Evolutionary conservation across 805 yeast species (phyloP), one percentile per base, ranked within the genome.

Genomic region (Yarrowia deformans): DNA sequence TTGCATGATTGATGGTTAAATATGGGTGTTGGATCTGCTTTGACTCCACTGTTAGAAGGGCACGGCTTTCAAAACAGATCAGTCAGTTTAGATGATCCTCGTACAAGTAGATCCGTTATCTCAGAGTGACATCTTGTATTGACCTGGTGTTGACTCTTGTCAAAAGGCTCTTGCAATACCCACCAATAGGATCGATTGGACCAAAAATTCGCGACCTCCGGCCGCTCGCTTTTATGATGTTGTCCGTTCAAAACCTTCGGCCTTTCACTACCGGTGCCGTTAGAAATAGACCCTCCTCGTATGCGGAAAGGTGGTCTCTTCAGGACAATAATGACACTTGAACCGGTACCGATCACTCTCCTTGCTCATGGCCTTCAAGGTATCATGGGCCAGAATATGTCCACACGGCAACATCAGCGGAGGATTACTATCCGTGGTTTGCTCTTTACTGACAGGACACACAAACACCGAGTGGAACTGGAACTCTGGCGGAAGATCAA

Each of bases 301-400:
- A 73, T 78, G 84, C 35, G 74, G 77, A 54, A 75, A 79, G 34
- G 77, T 75, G 6, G 84, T 80, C 52, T 82, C 84, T 8, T 78
- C 78, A 0, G 92, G 91, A 74, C 93, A 89, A 72, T 89, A 89
- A 0, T 92, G 93, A 75, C 93, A 89, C 74, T 88, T 88, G 78
- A 88, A 87, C 50, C 82, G 78, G 69, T 79, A 79, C 42, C 82
- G 81, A n/a, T 79, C 72, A 54, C 75, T 77, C 48, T 79, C 77
- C 71, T 79, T 77, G 48, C 81, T 80, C 71, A 89, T 76, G 52
- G 83, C 83, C 55, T 77, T 78, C 70, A 88, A 75, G 70, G 88
- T 85, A 67, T 84, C 84, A 71, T 81, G 82, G 0, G 90, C 85
- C 2, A 89, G 79, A 8, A 89, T 80, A 77, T 89, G 94, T 55